Evolutionary conservation across 129 eudicot genomes (phyloP), one percentile per base, ranked within the genome.

Genomic region (Arctium minus): DNA sequence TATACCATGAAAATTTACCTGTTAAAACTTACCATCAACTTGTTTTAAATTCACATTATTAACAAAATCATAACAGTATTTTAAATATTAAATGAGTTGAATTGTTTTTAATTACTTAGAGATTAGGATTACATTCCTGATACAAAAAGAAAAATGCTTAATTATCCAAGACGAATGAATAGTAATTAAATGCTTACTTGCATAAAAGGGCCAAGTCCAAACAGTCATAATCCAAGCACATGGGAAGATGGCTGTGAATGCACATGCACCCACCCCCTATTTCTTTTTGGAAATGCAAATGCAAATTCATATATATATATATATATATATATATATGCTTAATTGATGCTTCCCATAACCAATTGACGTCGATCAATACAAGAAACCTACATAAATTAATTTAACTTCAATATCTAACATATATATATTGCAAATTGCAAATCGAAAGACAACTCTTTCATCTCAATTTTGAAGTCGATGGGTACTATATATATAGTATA

Each of bases 181-280:
- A 46, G 56, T 46, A 46, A 10, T 46, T 44, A 9, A 46, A 46
- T 46, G 56, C 56, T 56, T 56, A 4, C 27, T 56, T 56, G 6
- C 67, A 56, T 17, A 56, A 17, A 56, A 56, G 27, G 27, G 67
- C 67, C 67, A 4, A 56, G 27, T 56, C 67, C 67, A 56, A 56
- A 56, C 27, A 56, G 67, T 56, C 67, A 56, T 15, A 56, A 56
- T 13, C 73, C 72, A 70, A 60, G 87, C 87, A 84, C 87, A 84
- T 84, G 87, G 83, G 82, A 79, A 84, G 75, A 84, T 84, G 83
- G 70, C 74, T 84, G 74, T 72, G 39, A 62, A 78, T 72, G 75
- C 75, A 78, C 87, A 78, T 78, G 87, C 87, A 78, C 67, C 70
- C 75, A 79, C 73, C 83, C 79, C 65, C 65, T 42, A 74, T 44